phyloP scores from a whole-genome alignment of 140 eudicot species.

The Anethum foeniculum region DNA sequence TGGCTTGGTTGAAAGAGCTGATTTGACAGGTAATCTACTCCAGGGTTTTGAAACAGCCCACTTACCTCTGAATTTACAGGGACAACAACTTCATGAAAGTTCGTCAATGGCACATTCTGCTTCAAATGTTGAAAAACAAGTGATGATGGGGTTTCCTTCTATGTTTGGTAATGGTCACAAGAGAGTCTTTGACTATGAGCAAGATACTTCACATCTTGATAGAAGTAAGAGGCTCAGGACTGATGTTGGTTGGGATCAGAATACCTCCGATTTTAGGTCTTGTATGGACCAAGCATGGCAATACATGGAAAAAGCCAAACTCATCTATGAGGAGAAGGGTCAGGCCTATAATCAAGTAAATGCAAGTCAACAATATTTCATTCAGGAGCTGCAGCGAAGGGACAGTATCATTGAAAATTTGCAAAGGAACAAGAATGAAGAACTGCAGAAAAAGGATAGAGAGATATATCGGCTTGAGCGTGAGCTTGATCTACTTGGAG shows the following conservation, averaged over 20 bases:
- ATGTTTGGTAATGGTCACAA: slow-evolving; percentile 42
- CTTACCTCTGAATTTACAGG: slow-evolving; percentile 36
- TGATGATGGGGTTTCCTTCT: slow-evolving; percentile 35
- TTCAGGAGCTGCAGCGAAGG: slow-evolving; percentile 39
- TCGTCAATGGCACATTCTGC: slow-evolving; percentile 33
- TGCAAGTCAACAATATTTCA: slow-evolving; percentile 31
- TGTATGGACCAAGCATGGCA: slow-evolving; percentile 53
- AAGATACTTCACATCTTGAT: slow-evolving; percentile 28
- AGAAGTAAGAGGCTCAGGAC: slow-evolving; percentile 54
- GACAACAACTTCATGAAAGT: slow-evolving; percentile 24
- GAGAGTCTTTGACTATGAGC: slow-evolving; percentile 55
- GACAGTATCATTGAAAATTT: slow-evolving; percentile 30
- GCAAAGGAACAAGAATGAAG: slow-evolving; percentile 39
- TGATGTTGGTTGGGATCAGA: slow-evolving; percentile 41
- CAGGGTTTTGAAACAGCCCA: slow-evolving; percentile 44
- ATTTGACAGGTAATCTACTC: slow-evolving; percentile 45
- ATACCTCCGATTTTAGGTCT: slow-evolving; percentile 34
- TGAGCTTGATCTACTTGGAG: slow-evolving; percentile 56
- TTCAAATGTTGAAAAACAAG: slow-evolving; percentile 31
- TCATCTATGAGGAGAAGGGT: slow-evolving; percentile 33
- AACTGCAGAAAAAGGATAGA: slow-evolving; percentile 32
- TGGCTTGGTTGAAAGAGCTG: slow-evolving; percentile 35
- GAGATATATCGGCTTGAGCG: slow-evolving; percentile 53
- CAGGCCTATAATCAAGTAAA: slow-evolving; percentile 23
- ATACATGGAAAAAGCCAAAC: slow-evolving; percentile 40